These are phyloP conservation scores for Umbelopsis isabellina DNA, from an alignment of 192 early-diverging fungal species.

Conservation along the genomic window DNA sequence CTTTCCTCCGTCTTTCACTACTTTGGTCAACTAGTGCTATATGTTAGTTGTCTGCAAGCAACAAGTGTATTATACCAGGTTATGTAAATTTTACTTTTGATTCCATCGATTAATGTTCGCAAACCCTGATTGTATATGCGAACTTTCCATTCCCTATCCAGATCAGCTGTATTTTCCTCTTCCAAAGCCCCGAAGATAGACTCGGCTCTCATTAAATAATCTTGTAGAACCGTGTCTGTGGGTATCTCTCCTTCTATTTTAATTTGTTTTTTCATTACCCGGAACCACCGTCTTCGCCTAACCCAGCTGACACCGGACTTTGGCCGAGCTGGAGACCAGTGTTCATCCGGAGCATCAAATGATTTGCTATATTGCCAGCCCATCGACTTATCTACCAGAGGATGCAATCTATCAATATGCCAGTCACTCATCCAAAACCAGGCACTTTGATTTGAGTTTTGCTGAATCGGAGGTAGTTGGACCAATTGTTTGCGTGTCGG, in stretches of 20 bases:
- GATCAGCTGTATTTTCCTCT: neutral
- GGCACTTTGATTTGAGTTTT: neutral
- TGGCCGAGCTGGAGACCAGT: neutral
- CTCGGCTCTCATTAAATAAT: neutral
- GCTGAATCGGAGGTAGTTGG: neutral
- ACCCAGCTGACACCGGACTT: neutral
- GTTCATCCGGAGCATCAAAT: constrained; percentile 7
- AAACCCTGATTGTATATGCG: constrained; percentile 3
- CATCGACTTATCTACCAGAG: neutral
- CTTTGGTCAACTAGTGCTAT: neutral
- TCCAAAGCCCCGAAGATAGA: neutral
- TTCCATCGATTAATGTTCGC: constrained; percentile 5
- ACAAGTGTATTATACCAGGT: neutral
- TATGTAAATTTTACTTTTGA: neutral
- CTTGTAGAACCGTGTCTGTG: neutral
- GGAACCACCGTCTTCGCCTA: constrained; percentile 7
- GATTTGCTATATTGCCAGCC: constrained; percentile 13
- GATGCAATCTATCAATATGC: neutral
- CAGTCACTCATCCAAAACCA: constrained; percentile 18
- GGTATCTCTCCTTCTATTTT: neutral
- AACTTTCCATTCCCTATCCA: neutral
- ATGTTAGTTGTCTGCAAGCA: no score
- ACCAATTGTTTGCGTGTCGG: neutral
- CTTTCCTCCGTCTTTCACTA: neutral
- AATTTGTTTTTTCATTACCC: constrained; percentile 5